Evolutionary conservation across 306 rosid genomes (phyloP).

Genomic region (Malus sylvestris): DNA sequence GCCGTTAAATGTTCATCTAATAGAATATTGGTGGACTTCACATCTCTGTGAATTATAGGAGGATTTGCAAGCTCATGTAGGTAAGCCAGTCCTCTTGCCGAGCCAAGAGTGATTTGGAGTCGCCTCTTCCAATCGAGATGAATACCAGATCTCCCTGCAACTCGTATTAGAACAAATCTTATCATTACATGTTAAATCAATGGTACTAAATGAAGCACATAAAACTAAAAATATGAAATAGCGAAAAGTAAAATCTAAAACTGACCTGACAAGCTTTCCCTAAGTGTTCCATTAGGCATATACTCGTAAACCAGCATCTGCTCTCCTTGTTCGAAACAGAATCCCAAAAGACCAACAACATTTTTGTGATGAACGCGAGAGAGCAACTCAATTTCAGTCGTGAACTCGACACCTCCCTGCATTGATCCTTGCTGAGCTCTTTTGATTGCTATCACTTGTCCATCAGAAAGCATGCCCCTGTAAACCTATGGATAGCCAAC

Average conservation of each 20-base stretch:
- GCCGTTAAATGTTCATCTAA: constrained; percentile 75
- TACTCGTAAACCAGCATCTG: constrained; percentile 87
- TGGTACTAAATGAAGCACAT: too few species aligned
- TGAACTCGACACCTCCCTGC: constrained; percentile 94
- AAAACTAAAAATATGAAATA: background rate
- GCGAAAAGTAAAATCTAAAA: background rate
- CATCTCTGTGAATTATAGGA: constrained; percentile 91
- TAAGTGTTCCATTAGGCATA: constrained; percentile 77
- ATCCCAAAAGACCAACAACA: constrained; percentile 87
- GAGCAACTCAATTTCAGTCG: constrained; percentile 88
- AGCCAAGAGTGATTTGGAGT: constrained; percentile 84
- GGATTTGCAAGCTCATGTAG: constrained; percentile 95
- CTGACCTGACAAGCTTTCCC: constrained; percentile 71
- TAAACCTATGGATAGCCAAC: constrained; percentile 49
- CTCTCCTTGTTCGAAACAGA: constrained; percentile 93
- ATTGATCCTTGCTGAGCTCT: constrained; percentile 94
- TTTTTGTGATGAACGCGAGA: constrained; percentile 99
- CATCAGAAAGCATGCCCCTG: constrained; percentile 66
- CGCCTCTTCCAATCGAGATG: constrained; percentile 95
- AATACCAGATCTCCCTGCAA: constrained; percentile 65
- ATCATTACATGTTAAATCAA: too few species aligned
- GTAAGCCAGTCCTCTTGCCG: constrained; percentile 93
- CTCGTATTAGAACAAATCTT: constrained; percentile 6
- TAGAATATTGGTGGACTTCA: constrained; percentile 73
- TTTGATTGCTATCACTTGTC: constrained; percentile 74